Percentiles rank a stretch among this genome's conserved stretches.
These are phyloP conservation scores for Musa beccarii DNA, from an alignment of 176 grass and related monocot genomes.

Conservation along the genomic window DNA sequence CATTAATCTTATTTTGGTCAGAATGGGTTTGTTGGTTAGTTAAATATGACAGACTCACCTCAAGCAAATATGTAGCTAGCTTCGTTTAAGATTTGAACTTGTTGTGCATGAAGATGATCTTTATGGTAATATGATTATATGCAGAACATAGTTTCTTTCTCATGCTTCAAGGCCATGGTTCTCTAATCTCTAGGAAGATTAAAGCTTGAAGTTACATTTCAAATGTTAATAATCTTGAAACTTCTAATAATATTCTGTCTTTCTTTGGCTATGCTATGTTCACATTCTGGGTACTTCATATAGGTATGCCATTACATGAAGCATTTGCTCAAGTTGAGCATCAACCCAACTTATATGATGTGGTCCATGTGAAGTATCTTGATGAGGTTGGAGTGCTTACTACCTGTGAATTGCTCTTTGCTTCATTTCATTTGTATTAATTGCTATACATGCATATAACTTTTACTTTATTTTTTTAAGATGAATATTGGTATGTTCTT, in stretches of 20 bases:
- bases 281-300: not conserved
- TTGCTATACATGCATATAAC: not conserved
- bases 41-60: too few relatives aligned
- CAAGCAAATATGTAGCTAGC: too few relatives aligned
- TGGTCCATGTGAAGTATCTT: slow-evolving; percentile 88
- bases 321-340: slow-evolving; percentile 77
- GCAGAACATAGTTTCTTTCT: too few relatives aligned
- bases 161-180: too few relatives aligned
- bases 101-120: too few relatives aligned
- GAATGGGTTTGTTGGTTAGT: too few relatives aligned
- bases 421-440: not conserved
- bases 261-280: not conserved
- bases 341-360: slow-evolving; percentile 82
- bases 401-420: not conserved
- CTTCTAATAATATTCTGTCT: not conserved
- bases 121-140: too few relatives aligned
- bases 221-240: not conserved
- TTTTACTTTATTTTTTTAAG: slow-evolving; percentile 3
- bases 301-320: slow-evolving; percentile 90
- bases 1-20: too few relatives aligned
- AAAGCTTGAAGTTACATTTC: too few relatives aligned
- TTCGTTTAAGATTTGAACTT: too few relatives aligned
- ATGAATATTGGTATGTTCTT: not conserved
- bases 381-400: slow-evolving; percentile 53
- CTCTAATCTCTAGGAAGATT: too few relatives aligned